Evolutionary conservation across 495 filamentous ascomycete species (phyloP).

Genomic region (Annulohypoxylon bovei): DNA sequence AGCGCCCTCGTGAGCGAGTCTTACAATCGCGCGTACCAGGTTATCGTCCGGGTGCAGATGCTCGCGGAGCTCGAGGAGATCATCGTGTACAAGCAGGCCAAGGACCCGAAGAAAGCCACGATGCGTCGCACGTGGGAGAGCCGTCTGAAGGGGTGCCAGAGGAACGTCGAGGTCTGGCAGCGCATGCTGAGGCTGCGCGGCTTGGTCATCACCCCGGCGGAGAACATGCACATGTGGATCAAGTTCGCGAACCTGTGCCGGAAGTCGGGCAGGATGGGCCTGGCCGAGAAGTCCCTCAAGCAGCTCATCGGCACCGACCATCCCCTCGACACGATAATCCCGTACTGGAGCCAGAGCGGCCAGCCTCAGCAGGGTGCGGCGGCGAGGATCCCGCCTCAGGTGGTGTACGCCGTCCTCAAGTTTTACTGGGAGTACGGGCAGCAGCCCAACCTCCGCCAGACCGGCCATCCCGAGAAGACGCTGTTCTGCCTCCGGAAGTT

Average conservation of each 20-base stretch:
- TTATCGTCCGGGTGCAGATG: constrained; percentile 98
- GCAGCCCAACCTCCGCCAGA: constrained; percentile 49
- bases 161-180: constrained; percentile 98
- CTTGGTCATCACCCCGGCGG: constrained; percentile 86
- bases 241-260: constrained; percentile 98
- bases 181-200: constrained; percentile 95
- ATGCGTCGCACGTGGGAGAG: constrained; percentile 96
- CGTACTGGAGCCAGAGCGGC: constrained; percentile 58
- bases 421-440: constrained; percentile 89
- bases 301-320: constrained; percentile 69
- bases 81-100: constrained; percentile 94
- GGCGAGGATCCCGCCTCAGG: constrained; percentile 71
- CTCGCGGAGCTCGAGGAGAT: constrained; percentile 98
- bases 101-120: constrained; percentile 85
- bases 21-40: constrained; percentile 94
- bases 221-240: constrained; percentile 99
- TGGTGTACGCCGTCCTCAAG: constrained; percentile 92
- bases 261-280: constrained; percentile 90
- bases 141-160: constrained; percentile 91
- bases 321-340: constrained; percentile 68
- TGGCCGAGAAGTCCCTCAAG: constrained; percentile 96
- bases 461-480: constrained; percentile 66
- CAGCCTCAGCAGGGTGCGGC: constrained; percentile 57
- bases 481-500: constrained; percentile 84
- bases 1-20: constrained; percentile 94